phyloP scores from a whole-genome alignment of 495 filamentous ascomycete genomes.

The Neurospora tetrasperma region DNA sequence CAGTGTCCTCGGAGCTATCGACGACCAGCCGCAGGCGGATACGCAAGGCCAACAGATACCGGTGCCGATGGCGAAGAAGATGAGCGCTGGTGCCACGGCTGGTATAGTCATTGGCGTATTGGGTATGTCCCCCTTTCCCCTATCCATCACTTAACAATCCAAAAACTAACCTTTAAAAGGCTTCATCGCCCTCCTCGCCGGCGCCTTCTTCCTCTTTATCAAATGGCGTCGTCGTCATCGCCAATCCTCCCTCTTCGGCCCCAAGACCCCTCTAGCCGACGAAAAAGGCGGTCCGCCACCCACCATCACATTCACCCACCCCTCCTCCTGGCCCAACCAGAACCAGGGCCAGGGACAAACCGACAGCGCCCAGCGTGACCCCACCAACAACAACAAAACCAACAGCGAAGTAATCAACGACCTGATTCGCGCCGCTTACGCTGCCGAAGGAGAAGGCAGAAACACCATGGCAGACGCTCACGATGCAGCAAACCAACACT shows the following conservation, averaged over 20 bases:
- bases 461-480: background rate
- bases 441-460: background rate
- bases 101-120: background rate
- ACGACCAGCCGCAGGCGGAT: background rate
- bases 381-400: background rate
- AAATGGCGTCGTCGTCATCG: background rate
- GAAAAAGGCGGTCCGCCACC: background rate
- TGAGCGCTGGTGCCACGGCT: background rate
- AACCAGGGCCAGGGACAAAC: slow-evolving; percentile 12
- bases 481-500: background rate
- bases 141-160: background rate
- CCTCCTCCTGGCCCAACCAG: slow-evolving; percentile 27
- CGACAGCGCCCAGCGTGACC: slow-evolving; percentile 13
- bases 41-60: background rate
- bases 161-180: background rate
- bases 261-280: background rate
- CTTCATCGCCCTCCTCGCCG: background rate
- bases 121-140: background rate
- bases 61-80: background rate
- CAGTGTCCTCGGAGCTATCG: background rate
- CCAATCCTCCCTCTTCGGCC: background rate
- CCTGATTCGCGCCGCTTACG: background rate
- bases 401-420: background rate
- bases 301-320: background rate
- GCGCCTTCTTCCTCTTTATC: background rate